Conservation (phyloP, 768 basidiomycete genomes). For the Podaxis pistillaris region DNA sequence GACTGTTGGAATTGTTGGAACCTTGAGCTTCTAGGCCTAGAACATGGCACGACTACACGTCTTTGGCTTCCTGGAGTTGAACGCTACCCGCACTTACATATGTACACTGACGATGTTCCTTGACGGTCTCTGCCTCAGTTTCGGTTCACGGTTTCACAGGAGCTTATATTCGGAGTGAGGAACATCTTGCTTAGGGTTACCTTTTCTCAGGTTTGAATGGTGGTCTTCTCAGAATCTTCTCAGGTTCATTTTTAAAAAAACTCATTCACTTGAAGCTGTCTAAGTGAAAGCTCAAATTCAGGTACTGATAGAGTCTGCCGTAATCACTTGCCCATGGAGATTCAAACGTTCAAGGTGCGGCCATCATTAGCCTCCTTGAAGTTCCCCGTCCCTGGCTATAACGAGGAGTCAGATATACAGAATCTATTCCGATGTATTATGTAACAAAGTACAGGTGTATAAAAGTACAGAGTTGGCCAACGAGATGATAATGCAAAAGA, state of each 20-base stretch:
- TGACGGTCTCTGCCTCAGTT: background rate
- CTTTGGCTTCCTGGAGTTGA: no score
- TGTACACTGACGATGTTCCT: background rate
- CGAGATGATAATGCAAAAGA: slow-evolving; percentile 5
- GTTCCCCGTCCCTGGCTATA: background rate
- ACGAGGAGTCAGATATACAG: background rate
- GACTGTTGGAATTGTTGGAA: slow-evolving; percentile 1
- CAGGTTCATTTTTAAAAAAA: background rate
- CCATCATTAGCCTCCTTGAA: background rate
- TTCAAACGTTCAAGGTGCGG: background rate
- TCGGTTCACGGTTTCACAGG: background rate
- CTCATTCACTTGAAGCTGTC: background rate
- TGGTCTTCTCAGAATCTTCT: background rate
- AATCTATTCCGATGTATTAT: slow-evolving; percentile 1
- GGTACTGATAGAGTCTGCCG: background rate
- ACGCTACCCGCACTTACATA: no score
- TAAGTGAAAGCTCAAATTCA: background rate
- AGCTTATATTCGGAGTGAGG: background rate
- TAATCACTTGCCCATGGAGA: no score
- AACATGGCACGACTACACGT: no score
- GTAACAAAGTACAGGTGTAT: slow-evolving; percentile 6
- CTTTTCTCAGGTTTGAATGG: no score
- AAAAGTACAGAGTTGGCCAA: slow-evolving; percentile 11
- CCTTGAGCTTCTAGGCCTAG: background rate
- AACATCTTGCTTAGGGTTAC: background rate